Evolutionary conservation across 2,329 filamentous ascomycete species (phyloP).

Genomic region (Aschersonia sp.): DNA sequence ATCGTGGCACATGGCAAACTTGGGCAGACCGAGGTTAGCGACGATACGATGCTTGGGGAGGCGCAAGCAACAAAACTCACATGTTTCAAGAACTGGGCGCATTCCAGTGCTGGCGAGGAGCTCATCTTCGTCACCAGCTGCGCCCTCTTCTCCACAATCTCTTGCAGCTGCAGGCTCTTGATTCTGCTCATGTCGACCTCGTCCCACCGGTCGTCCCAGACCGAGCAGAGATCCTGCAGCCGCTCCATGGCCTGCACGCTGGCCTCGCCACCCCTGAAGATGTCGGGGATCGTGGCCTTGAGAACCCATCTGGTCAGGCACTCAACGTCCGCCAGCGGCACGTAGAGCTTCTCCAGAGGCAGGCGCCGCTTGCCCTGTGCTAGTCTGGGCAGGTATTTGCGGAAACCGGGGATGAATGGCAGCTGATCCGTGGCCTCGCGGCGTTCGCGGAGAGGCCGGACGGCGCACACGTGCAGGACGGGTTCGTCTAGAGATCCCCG

Average conservation of each 20-base stretch:
- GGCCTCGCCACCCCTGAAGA: conserved; percentile 37
- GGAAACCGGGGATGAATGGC: conserved; percentile 63
- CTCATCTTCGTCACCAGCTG: conserved; percentile 50
- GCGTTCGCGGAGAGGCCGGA: conserved; percentile 51
- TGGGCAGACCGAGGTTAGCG: conserved; percentile 2
- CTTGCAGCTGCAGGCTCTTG: conserved; percentile 68
- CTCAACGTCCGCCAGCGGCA: conserved; percentile 68
- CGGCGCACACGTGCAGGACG: conserved; percentile 63
- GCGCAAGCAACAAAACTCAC: conserved; percentile 33
- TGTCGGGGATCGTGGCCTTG: conserved; percentile 43
- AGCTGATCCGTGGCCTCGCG: conserved; percentile 74
- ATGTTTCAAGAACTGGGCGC: conserved; percentile 74
- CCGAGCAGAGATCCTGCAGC: conserved; percentile 52
- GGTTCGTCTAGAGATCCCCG: conserved; percentile 43
- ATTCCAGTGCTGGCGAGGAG: conserved; percentile 50
- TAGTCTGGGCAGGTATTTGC: conserved; percentile 50
- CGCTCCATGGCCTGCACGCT: conserved; percentile 47
- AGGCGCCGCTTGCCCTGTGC: conserved; percentile 54
- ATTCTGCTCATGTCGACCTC: conserved; percentile 73
- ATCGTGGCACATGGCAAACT: conserved; percentile 93
- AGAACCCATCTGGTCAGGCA: conserved; percentile 61
- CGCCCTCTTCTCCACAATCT: conserved; percentile 59
- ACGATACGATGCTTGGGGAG: not conserved
- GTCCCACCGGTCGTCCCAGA: conserved; percentile 69
- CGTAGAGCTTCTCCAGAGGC: conserved; percentile 49